Percentiles rank a stretch among this genome's conserved stretches.
phyloP scores from a whole-genome alignment of 495 filamentous ascomycete genomes.

The Aspergillus diversus region DNA sequence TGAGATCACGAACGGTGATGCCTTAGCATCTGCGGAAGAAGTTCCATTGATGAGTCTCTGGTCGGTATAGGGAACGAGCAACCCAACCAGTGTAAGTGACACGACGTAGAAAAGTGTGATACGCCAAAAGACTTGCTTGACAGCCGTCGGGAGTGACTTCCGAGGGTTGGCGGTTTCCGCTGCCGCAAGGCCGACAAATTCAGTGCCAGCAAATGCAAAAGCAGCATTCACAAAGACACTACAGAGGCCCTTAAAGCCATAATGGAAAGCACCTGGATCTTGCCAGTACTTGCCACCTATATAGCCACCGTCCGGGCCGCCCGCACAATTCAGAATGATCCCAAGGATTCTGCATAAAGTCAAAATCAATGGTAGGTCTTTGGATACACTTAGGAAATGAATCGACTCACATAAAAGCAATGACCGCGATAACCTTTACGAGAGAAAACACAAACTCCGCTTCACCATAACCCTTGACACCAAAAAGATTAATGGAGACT shows the following conservation, averaged over 20 bases:
- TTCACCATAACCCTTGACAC: slow-evolving; percentile 87
- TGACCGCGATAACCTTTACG: slow-evolving; percentile 83
- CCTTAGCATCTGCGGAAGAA: slow-evolving; percentile 64
- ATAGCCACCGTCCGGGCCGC: slow-evolving; percentile 73
- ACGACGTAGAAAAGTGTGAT: slow-evolving; percentile 87
- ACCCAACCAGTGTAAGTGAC: slow-evolving; percentile 71
- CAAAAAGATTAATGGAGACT: slow-evolving; percentile 81
- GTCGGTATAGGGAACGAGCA: slow-evolving; percentile 74
- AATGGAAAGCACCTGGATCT: slow-evolving; percentile 84
- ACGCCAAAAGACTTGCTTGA: slow-evolving; percentile 96
- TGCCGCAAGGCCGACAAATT: slow-evolving; percentile 89
- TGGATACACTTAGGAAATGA: background rate
- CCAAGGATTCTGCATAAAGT: slow-evolving; percentile 64
- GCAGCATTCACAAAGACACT: slow-evolving; percentile 91
- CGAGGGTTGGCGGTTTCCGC: slow-evolving; percentile 87
- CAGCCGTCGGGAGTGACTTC: slow-evolving; percentile 81
- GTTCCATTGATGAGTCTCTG: slow-evolving; percentile 57
- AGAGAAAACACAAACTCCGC: slow-evolving; percentile 88
- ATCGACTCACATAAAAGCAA: slow-evolving; percentile 77
- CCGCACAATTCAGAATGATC: slow-evolving; percentile 78
- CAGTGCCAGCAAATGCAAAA: slow-evolving; percentile 90
- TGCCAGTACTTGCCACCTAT: slow-evolving; percentile 85
- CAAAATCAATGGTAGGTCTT: slow-evolving; percentile 23
- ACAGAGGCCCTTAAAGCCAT: slow-evolving; percentile 94
- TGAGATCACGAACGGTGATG: slow-evolving; percentile 89